phyloP scores from a whole-genome alignment of 2,329 filamentous ascomycete species.

The Hypoxylon sp. region DNA sequence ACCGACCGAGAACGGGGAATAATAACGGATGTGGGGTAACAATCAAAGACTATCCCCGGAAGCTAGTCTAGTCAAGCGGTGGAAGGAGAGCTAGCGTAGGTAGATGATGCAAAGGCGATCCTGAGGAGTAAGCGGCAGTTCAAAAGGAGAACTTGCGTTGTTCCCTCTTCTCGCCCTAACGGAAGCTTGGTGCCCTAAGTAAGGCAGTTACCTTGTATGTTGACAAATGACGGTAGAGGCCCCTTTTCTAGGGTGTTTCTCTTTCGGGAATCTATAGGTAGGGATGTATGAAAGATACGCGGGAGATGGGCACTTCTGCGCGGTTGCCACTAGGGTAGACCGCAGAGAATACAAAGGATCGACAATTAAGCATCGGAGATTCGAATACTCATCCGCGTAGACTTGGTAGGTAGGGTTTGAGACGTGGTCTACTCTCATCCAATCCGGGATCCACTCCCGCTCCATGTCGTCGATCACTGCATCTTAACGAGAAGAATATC shows the following conservation, averaged over 20 bases:
- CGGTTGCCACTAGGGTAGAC: slow-evolving; percentile 14
- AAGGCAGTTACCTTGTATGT: slow-evolving; percentile 7
- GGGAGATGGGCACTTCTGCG: slow-evolving; percentile 23
- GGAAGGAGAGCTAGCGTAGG: slow-evolving; percentile 7
- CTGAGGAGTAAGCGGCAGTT: slow-evolving; percentile 9
- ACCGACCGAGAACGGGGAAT: slow-evolving; percentile 16
- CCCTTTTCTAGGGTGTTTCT: slow-evolving; percentile 22
- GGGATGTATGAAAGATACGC: slow-evolving; percentile 23
- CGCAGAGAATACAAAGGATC: slow-evolving; percentile 16
- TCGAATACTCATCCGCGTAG: slow-evolving; percentile 12
- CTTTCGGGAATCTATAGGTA: slow-evolving; percentile 26
- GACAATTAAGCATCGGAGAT: slow-evolving; percentile 27
- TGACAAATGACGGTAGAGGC: slow-evolving; percentile 14
- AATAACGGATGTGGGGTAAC: slow-evolving; percentile 25
- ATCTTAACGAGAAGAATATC: slow-evolving; percentile 20
- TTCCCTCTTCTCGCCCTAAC: slow-evolving; percentile 10
- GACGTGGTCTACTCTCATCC: slow-evolving; percentile 39
- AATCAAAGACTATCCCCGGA: slow-evolving; percentile 10
- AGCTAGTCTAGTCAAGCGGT: slow-evolving; percentile 14
- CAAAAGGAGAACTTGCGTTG: slow-evolving; percentile 8
- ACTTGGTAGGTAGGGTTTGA: slow-evolving; percentile 12
- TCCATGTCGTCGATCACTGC: slow-evolving; percentile 36
- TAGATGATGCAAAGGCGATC: slow-evolving; percentile 24
- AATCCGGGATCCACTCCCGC: slow-evolving; percentile 36
- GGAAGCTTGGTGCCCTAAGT: slow-evolving; percentile 26